phyloP scores from a whole-genome alignment of 345 rosid species.

The Odontarrhena argentea region DNA sequence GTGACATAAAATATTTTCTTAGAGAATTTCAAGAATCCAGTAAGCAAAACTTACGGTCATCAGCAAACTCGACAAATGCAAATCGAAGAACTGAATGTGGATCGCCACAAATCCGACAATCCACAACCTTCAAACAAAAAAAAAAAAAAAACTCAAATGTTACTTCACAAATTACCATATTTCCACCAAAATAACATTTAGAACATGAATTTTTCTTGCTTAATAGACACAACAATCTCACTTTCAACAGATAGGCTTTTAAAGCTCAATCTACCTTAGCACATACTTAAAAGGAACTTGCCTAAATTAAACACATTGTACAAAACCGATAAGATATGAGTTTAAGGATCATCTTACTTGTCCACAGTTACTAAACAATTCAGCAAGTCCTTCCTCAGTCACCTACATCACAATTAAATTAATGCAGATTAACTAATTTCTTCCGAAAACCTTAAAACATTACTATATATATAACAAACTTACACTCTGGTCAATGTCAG shows the following conservation, averaged over 20 bases:
- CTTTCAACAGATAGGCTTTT: slow-evolving; percentile 5
- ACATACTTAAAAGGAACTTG: not conserved
- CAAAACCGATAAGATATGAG: not conserved
- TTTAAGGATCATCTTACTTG: slow-evolving; percentile 54
- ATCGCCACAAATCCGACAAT: slow-evolving; percentile 94
- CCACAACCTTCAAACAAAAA: slow-evolving; percentile 71
- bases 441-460: not conserved
- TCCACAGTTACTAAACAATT: slow-evolving; percentile 71
- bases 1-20: not conserved
- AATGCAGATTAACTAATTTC: not conserved
- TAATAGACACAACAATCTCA: not conserved
- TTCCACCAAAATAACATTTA: slow-evolving; percentile 5
- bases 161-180: slow-evolving; percentile 14
- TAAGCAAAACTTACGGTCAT: slow-evolving; percentile 65
- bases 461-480: not conserved
- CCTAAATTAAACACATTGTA: slow-evolving; percentile 3
- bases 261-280: not conserved
- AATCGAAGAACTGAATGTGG: slow-evolving; percentile 94
- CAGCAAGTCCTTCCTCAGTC: slow-evolving; percentile 90
- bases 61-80: slow-evolving; percentile 90
- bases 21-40: slow-evolving; percentile 3
- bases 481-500: slow-evolving; percentile 49
- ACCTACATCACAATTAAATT: slow-evolving; percentile 51
- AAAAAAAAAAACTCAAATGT: slow-evolving; percentile 26
- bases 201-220: not conserved